Evolutionary conservation across 768 basidiomycete genomes (phyloP).

Genomic region (Tylopilus subfusipes): DNA sequence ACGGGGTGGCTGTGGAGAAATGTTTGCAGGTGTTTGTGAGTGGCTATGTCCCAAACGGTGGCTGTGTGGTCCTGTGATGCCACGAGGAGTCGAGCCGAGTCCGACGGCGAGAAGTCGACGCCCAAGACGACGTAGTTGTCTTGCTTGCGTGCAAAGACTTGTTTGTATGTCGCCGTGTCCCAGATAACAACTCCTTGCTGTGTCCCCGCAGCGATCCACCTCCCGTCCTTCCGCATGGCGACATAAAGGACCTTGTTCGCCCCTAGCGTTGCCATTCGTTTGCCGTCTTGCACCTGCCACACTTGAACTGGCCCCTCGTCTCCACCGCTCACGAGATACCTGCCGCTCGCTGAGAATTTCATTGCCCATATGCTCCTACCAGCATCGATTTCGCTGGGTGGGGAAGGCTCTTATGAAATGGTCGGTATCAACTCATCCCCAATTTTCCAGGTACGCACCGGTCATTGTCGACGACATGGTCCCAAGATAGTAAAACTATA

Average conservation of each 20-base stretch:
- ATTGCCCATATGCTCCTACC: background rate
- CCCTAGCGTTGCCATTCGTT: too few relatives aligned
- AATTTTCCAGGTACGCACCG: background rate
- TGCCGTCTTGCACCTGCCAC: background rate
- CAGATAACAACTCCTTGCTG: background rate
- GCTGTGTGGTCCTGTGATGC: background rate
- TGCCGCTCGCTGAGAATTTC: background rate
- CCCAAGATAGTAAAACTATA: too few relatives aligned
- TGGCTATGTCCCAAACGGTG: background rate
- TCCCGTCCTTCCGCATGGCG: background rate
- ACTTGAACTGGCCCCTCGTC: background rate
- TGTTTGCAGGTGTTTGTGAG: background rate
- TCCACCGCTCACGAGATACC: background rate
- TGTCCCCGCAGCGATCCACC: slow-evolving; percentile 2
- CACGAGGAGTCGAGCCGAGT: background rate
- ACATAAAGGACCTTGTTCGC: background rate
- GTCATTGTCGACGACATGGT: background rate
- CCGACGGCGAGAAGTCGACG: slow-evolving; percentile 4
- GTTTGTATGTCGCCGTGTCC: background rate
- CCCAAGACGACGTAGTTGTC: background rate
- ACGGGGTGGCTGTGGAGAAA: background rate
- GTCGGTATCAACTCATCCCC: background rate
- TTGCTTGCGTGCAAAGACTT: background rate
- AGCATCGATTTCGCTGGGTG: background rate
- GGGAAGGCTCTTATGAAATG: background rate